A percentile compares a stretch with the other conserved stretches of the same genome.
These are phyloP conservation scores for Heliamphora exappendiculata DNA, from an alignment of 148 eudicot species.

Conservation along the genomic window DNA sequence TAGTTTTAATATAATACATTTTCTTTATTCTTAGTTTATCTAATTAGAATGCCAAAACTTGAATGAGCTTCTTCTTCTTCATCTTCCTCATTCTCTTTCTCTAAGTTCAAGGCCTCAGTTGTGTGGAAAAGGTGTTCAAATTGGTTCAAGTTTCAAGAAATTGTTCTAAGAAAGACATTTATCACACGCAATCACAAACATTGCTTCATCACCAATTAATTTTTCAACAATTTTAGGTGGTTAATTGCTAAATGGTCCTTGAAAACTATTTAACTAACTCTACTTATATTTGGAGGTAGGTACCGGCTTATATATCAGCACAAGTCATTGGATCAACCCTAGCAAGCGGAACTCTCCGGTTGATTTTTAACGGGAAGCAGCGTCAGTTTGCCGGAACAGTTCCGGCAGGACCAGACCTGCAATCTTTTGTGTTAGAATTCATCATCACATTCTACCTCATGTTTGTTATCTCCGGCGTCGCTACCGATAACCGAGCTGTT, in stretches of 20 bases:
- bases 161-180: too few relatives aligned
- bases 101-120: too few relatives aligned
- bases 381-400: slow-evolving; percentile 36
- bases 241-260: neutral
- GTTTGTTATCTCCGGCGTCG: slow-evolving; percentile 48
- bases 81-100: too few relatives aligned
- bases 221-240: neutral
- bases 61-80: too few relatives aligned
- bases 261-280: too few relatives aligned
- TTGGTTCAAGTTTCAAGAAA: neutral
- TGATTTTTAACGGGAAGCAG: slow-evolving; percentile 24
- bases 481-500: slow-evolving; percentile 50
- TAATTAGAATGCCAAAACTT: too few relatives aligned
- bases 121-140: too few relatives aligned
- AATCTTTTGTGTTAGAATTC: slow-evolving; percentile 38
- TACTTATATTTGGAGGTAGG: slow-evolving; percentile 14
- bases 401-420: slow-evolving; percentile 34
- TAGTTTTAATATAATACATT: too few relatives aligned
- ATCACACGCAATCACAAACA: too few relatives aligned
- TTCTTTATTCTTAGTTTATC: too few relatives aligned
- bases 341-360: slow-evolving; percentile 47
- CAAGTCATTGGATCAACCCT: slow-evolving; percentile 41
- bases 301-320: slow-evolving; percentile 33
- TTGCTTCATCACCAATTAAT: neutral
- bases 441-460: slow-evolving; percentile 53